Evolutionary conservation across 768 basidiomycete genomes (phyloP), one percentile per base, ranked within the genome.

Genomic region (Hypholoma sublateritium): DNA sequence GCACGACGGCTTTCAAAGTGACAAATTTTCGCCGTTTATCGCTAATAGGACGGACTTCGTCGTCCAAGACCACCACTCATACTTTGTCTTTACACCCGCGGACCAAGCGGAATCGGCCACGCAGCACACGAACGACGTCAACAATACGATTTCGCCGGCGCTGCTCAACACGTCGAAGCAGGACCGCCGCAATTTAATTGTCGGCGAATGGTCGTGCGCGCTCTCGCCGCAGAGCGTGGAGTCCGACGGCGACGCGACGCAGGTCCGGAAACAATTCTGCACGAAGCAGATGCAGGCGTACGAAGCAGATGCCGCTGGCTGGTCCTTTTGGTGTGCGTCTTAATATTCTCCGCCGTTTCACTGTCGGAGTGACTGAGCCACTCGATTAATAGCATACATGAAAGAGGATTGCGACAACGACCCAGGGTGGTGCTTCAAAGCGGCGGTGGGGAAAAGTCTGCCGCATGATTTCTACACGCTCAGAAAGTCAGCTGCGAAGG

Each of bases 201-300:
- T 93, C 2, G 91, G 82, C 21, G 92, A 94, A 66, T 94, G 86
- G 84, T 90, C 88, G n/a, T 90, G 86, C 19, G 88, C 87, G 0
- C 73, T 93, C 59, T 86, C 89, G 52, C 80, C 83, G 2, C 62
- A 81, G 53, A 87, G 88, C 60, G 63, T 87, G 16, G 67, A 78
- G 6, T 68, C 68, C 8, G 84, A 83, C 57, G 35, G 61, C 3
- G 72, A 88, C 63, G 73, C 76, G 13, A 69, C 72, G 22, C 68
- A 66, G 4, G 80, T 83, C 16, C 72, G 77, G 28, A 73, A 69
- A 52, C 67, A 76, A 3, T 89, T 88, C 62, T 86, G 87, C 62
- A 72, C 71, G 2, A 78, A 73, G 2, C 88, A 89, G 62, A 75
- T 85, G 75, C 74, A 79, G 19, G 77, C 78, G 0, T 91, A 88